Evolutionary conservation across 345 rosid species (phyloP).

Genomic region (Psidium guajava): DNA sequence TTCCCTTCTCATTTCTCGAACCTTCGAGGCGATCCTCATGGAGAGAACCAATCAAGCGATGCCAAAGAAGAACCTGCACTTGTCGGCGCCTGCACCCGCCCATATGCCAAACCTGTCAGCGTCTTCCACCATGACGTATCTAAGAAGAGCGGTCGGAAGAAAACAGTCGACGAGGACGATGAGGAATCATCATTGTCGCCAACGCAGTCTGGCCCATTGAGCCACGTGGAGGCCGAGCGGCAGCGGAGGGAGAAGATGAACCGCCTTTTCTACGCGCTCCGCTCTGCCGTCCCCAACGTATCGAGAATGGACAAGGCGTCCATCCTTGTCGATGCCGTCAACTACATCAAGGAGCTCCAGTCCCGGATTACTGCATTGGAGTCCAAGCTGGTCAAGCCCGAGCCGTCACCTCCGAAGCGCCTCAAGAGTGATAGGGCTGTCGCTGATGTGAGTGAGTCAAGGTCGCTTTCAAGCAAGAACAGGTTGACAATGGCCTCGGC

Average conservation of each 20-base stretch:
- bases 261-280: background rate
- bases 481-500: background rate
- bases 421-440: background rate
- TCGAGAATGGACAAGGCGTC: background rate
- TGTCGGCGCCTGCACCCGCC: background rate
- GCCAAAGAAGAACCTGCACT: background rate
- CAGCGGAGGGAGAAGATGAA: background rate
- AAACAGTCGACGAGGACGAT: background rate
- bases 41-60: background rate
- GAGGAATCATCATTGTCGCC: background rate
- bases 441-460: background rate
- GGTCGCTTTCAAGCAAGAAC: background rate
- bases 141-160: background rate
- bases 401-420: background rate
- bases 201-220: background rate
- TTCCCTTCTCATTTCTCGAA: background rate
- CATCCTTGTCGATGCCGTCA: background rate
- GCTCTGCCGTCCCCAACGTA: background rate
- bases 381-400: background rate
- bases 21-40: background rate
- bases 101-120: background rate
- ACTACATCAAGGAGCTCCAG: background rate
- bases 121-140: background rate
- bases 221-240: background rate
- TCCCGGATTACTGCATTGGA: background rate